Percentiles rank a stretch among this genome's conserved stretches.
These are phyloP conservation scores for Populus trichocarpa DNA, from an alignment of 441 rosid species.

Conservation along the genomic window DNA sequence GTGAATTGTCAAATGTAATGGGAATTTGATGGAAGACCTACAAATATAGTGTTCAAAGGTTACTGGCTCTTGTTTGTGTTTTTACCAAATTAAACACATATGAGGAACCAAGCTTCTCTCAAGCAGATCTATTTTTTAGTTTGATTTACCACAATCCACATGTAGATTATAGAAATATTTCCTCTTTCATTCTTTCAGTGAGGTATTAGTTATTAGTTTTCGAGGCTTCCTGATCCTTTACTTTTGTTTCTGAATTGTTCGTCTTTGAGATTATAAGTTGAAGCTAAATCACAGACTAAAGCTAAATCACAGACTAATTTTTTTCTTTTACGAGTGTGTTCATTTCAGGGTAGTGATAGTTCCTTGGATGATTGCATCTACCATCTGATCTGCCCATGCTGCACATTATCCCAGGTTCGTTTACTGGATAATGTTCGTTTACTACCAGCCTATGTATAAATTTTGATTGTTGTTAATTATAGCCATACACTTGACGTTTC, in stretches of 20 bases:
- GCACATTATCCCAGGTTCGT: slow-evolving; percentile 78
- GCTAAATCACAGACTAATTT: not conserved
- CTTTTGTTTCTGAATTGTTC: not conserved
- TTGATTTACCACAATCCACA: not conserved
- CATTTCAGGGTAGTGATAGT: slow-evolving; percentile 66
- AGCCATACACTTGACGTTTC: too few relatives aligned
- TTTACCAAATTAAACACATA: not conserved
- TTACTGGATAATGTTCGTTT: not conserved
- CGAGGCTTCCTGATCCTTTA: not conserved
- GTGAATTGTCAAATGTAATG: not conserved
- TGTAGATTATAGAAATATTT: not conserved
- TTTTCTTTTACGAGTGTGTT: slow-evolving; percentile 3
- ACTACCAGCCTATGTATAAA: not conserved
- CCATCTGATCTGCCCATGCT: slow-evolving; percentile 77
- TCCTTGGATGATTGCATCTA: slow-evolving; percentile 66
- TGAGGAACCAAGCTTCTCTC: not conserved
- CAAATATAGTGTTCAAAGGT: not conserved
- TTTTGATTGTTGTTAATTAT: not conserved
- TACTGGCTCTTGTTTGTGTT: not conserved
- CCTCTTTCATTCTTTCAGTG: not conserved
- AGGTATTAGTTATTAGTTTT: not conserved
- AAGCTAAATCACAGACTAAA: too few relatives aligned
- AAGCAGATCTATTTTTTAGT: not conserved
- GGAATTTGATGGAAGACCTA: too few relatives aligned
- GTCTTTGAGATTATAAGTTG: not conserved